Evolutionary conservation across 2,329 filamentous ascomycete genomes (phyloP).

Genomic region (Fusarium sp.): DNA sequence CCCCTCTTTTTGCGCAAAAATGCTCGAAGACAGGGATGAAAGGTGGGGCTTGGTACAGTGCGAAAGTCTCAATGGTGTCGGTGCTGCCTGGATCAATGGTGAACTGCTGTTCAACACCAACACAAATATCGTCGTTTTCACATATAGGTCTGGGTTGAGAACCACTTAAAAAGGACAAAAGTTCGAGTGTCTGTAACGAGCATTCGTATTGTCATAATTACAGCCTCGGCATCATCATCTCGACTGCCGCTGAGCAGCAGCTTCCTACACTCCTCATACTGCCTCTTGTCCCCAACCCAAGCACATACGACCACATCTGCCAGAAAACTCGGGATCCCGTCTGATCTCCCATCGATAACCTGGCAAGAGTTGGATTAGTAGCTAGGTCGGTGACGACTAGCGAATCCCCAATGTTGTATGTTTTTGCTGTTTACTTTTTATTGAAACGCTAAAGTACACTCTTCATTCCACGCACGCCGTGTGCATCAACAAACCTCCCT

Average conservation of each 20-base stretch:
- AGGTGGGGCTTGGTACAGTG: not conserved
- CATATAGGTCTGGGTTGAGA: too few species aligned
- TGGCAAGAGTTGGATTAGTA: slow-evolving; percentile 23
- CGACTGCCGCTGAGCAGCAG: too few species aligned
- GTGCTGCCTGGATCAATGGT: not conserved
- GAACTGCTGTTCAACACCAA: not conserved
- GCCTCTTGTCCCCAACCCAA: slow-evolving; percentile 8
- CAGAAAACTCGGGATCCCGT: slow-evolving; percentile 21
- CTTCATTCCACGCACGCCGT: slow-evolving; percentile 35
- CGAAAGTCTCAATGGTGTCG: not conserved
- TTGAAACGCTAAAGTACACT: not conserved
- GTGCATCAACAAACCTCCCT: slow-evolving; percentile 37
- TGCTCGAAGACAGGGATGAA: not conserved
- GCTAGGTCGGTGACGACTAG: slow-evolving; percentile 20
- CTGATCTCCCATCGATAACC: slow-evolving; percentile 20
- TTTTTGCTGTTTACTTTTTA: not conserved
- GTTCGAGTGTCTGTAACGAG: not conserved
- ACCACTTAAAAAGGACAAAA: too few species aligned
- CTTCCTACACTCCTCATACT: not conserved
- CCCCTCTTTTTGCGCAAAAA: too few species aligned
- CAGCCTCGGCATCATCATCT: not conserved
- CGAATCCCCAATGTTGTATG: slow-evolving; percentile 22
- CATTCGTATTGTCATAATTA: not conserved
- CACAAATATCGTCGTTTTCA: not conserved
- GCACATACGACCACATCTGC: slow-evolving; percentile 22